A percentile compares a stretch with the other conserved stretches of the same genome.
Conservation (phyloP, 2,329 filamentous ascomycete species). For the Cordyceps cicadae region DNA sequence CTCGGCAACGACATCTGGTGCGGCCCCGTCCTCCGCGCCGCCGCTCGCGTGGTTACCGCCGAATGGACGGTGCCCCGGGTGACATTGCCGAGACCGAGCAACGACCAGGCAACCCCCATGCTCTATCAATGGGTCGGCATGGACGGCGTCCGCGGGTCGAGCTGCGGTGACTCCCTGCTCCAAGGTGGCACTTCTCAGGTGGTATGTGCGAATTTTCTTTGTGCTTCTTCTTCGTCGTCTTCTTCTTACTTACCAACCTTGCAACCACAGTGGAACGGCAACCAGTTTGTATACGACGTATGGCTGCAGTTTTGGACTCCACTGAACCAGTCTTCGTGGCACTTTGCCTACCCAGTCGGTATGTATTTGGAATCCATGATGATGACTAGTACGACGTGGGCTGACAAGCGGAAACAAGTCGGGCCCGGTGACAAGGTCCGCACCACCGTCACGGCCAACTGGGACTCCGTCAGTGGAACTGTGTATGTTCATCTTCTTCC, state of each 20-base stretch:
- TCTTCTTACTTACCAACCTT: background rate
- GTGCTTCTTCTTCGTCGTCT: background rate
- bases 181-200: slow-evolving; percentile 1
- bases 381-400: too few species aligned
- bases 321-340: background rate
- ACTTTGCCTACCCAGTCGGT: background rate
- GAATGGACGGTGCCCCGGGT: background rate
- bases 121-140: slow-evolving; percentile 1
- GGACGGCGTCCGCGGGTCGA: background rate
- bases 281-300: background rate
- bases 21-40: background rate
- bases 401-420: background rate
- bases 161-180: background rate
- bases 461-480: background rate
- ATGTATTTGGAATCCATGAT: background rate
- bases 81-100: background rate
- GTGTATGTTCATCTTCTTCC: background rate
- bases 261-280: background rate
- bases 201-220: background rate
- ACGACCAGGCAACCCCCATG: background rate
- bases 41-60: background rate
- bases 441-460: background rate
- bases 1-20: background rate
- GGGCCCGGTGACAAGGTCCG: background rate
- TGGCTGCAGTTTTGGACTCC: background rate